Evolutionary conservation across 208 protist species (phyloP), one percentile per base, ranked within the genome.

Genomic region (Trypanosomatidae sp.): DNA sequence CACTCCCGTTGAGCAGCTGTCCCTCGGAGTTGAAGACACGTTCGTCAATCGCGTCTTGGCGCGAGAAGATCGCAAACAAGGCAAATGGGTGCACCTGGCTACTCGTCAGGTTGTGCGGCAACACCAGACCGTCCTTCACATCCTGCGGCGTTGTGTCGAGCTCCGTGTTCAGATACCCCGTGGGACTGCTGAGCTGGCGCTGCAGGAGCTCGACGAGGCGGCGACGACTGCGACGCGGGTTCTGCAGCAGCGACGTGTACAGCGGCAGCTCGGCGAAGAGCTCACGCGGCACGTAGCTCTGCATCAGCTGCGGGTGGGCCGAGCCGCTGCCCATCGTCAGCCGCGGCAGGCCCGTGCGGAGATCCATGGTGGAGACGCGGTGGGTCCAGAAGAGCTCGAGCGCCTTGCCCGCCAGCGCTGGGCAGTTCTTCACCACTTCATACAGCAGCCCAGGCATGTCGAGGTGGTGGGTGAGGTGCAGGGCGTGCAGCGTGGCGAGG

Each of bases 61-160:
- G 77, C 1, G 88, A 84, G 66, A 95, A 92, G 71, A 95, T 92
- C 41, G 82, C 80, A 60, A 93, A 92, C 30, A 95, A 71, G 0
- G 91, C 86, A 72, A 95, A 93, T 7, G 91, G 91, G 71, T 92
- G 89, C 15, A 95, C 91, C 74, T 93, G 91, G 62, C 80, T 86
- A 36, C 76, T 79, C 13, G 91, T 89, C 78, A 87, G 83, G 75
- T 85, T 92, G 82, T 91, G 83, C 30, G 89, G 83, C 33, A 86
- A 71, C 58, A 90, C 79, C 50, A 95, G 70, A 0, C 91, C 91
- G 67, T 87, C 81, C 43, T 80, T 73, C 62, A 87, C 87, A 73
- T 95, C 91, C 41, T 84, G 75, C 33, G 80, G 58, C 3, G 71
- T 84, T 12, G 89, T 93, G 79, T 95, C 91, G 17, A 95, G 76